Conservation (phyloP, 257 asterid species). For the Coffea canephora region DNA sequence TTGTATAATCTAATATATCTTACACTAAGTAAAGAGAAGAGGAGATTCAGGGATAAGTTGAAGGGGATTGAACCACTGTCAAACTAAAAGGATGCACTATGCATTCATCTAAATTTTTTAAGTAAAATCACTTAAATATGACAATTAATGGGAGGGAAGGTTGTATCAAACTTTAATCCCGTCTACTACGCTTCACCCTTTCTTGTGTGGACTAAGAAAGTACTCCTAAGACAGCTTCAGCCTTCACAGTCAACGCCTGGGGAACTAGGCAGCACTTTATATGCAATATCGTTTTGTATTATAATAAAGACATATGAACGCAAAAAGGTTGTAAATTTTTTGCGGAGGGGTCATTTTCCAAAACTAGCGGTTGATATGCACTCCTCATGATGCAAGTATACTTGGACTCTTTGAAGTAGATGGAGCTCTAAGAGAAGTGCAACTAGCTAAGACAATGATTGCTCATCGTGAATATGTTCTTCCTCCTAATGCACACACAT, state of each 20-base stretch:
- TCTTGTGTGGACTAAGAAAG: background rate
- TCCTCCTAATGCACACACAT: background rate
- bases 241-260: background rate
- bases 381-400: background rate
- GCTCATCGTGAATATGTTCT: constrained; percentile 6
- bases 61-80: too few relatives aligned
- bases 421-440: background rate
- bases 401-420: background rate
- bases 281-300: background rate
- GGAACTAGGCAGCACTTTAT: background rate
- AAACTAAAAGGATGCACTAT: too few relatives aligned
- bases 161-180: background rate
- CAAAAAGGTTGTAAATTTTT: background rate
- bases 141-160: too few relatives aligned
- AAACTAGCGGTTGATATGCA: background rate
- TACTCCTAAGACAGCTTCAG: background rate
- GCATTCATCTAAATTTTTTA: too few relatives aligned
- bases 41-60: too few relatives aligned
- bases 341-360: background rate
- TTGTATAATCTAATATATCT: too few relatives aligned
- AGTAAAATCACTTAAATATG: too few relatives aligned
- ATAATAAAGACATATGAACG: background rate
- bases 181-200: background rate
- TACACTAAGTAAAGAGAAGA: too few relatives aligned
- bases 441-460: background rate